phyloP scores from a whole-genome alignment of 106 monocot genomes.

The Allium fistulosum region DNA sequence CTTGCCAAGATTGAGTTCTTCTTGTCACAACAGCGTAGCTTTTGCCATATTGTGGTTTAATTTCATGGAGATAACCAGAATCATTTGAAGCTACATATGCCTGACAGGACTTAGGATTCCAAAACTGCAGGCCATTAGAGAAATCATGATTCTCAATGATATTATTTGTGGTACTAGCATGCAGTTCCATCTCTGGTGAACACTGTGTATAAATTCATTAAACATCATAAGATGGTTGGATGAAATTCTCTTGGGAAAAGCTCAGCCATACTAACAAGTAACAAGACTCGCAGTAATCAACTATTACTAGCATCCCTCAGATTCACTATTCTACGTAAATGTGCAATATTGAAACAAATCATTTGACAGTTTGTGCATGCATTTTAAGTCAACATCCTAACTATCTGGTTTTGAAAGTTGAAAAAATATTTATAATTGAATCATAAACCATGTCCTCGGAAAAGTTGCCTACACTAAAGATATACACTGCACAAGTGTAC shows the following conservation, averaged over 20 bases:
- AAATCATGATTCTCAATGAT: constrained; percentile 75
- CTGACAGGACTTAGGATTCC: constrained; percentile 66
- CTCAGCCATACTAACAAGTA: too few relatives aligned
- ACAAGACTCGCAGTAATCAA: not conserved
- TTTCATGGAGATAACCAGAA: constrained; percentile 25
- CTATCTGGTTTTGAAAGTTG: not conserved
- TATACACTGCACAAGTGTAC: too few relatives aligned
- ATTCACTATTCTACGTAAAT: too few relatives aligned
- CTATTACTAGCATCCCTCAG: not conserved
- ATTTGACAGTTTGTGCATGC: not conserved
- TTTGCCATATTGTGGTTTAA: constrained; percentile 25
- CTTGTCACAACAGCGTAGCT: constrained; percentile 61
- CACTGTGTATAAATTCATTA: constrained; percentile 18
- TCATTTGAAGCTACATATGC: constrained; percentile 39
- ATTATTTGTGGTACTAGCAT: constrained; percentile 16
- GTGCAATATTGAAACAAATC: not conserved
- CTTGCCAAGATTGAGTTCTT: constrained; percentile 76
- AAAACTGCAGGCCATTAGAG: constrained; percentile 42
- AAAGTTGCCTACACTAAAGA: too few relatives aligned
- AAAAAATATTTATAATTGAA: too few relatives aligned
- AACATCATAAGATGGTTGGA: not conserved
- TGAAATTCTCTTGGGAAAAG: not conserved
- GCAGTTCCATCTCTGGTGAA: constrained; percentile 4
- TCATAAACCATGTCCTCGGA: too few relatives aligned
- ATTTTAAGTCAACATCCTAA: not conserved